A percentile compares a stretch with the other conserved stretches of the same genome.
phyloP scores from a whole-genome alignment of 2,329 filamentous ascomycete genomes.

The Ophiostoma ips region DNA sequence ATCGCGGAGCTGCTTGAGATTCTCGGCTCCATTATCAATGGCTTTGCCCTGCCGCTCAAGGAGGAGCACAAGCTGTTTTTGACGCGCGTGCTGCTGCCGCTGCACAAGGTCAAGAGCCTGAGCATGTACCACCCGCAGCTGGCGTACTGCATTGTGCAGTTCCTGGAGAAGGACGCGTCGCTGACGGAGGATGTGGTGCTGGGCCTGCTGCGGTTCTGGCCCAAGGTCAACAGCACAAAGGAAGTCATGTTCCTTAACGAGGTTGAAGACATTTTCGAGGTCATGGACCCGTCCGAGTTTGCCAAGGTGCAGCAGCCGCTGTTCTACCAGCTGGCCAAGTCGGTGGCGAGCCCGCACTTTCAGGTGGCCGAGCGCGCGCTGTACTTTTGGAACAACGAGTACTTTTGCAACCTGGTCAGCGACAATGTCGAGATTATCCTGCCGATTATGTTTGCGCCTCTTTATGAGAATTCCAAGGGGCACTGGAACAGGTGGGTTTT shows the following conservation, averaged over 20 bases:
- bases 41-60: slow-evolving; percentile 89
- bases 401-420: slow-evolving; percentile 97
- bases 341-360: slow-evolving; percentile 95
- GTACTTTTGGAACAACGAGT: slow-evolving; percentile 99
- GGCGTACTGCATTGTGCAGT: slow-evolving; percentile 97
- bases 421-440: slow-evolving; percentile 98
- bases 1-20: slow-evolving; percentile 96
- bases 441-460: slow-evolving; percentile 96
- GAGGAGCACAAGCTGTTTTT: slow-evolving; percentile 98
- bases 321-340: slow-evolving; percentile 95
- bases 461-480: slow-evolving; percentile 98
- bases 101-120: slow-evolving; percentile 96
- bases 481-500: slow-evolving; percentile 91
- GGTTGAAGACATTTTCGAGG: slow-evolving; percentile 98
- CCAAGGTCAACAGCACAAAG: slow-evolving; percentile 98
- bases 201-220: slow-evolving; percentile 91
- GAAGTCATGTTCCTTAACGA: slow-evolving; percentile 99
- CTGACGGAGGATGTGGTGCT: slow-evolving; percentile 96
- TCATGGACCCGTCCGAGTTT: slow-evolving; percentile 98
- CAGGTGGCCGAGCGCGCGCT: slow-evolving; percentile 94
- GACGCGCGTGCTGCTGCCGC: slow-evolving; percentile 77
- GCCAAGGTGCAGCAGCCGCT: slow-evolving; percentile 96
- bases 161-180: slow-evolving; percentile 92
- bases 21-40: slow-evolving; percentile 96
- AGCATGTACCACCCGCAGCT: slow-evolving; percentile 99